Percentiles rank a stretch among this genome's conserved stretches.
Conservation (phyloP, 1,139 yeast genomes). For the Kodamaea plutei region DNA sequence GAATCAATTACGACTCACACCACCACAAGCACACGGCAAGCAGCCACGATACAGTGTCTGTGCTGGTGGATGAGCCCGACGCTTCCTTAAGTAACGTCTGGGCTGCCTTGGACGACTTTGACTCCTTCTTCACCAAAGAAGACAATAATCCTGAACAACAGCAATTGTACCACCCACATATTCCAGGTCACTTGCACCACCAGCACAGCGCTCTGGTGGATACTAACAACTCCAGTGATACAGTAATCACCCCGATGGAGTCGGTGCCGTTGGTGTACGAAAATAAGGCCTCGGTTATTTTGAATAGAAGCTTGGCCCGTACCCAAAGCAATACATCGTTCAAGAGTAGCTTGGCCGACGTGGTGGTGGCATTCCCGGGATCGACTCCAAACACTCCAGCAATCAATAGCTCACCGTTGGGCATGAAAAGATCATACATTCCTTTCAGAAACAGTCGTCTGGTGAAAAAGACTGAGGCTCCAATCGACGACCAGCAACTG, state of each 20-base stretch:
- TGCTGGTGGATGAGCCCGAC: conserved; percentile 55
- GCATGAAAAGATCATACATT: conserved; percentile 35
- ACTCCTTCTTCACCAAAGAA: conserved; percentile 84
- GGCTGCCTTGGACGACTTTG: conserved; percentile 94
- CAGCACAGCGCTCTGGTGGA: conserved; percentile 49
- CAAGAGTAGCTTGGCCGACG: conserved; percentile 67
- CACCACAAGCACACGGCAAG: conserved; percentile 1
- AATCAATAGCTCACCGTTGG: conserved; percentile 5
- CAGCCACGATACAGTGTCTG: conserved; percentile 27
- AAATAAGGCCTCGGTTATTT: conserved; percentile 70
- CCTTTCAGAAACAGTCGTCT: conserved; percentile 40
- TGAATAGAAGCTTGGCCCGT: conserved; percentile 70
- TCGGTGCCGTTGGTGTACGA: conserved; percentile 78
- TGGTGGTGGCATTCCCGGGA: conserved; percentile 26
- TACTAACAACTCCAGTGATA: conserved; percentile 37
- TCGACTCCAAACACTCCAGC: conserved; percentile 7
- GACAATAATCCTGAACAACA: conserved; percentile 13
- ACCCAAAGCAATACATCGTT: conserved; percentile 75
- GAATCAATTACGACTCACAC: neutral
- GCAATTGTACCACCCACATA: conserved; percentile 1
- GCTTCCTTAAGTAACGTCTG: conserved; percentile 90
- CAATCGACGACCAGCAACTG: conserved; percentile 14
- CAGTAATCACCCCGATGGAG: conserved; percentile 48
- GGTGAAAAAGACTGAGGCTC: conserved; percentile 10
- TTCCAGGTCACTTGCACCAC: conserved; percentile 20